phyloP scores from a whole-genome alignment of 129 eudicot species.

The Erigeron canadensis region DNA sequence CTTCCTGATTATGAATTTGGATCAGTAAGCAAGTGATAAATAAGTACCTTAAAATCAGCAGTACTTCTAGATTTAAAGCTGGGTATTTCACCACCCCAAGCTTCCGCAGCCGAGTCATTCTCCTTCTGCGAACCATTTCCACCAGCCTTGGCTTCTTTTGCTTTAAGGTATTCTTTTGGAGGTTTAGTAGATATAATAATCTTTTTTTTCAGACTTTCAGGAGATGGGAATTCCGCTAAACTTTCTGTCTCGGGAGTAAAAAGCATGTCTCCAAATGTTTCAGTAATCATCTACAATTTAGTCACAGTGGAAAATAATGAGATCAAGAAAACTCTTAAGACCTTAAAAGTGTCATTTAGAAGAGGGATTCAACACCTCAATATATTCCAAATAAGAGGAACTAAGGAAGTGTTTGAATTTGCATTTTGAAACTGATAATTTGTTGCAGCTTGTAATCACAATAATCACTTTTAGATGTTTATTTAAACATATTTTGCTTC shows the following conservation, averaged over 20 bases:
- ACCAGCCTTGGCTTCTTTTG: slow-evolving; percentile 43
- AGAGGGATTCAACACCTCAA: background rate
- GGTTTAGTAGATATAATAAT: slow-evolving; percentile 91
- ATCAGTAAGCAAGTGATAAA: background rate
- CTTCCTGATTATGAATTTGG: background rate
- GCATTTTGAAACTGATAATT: background rate
- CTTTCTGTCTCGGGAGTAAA: slow-evolving; percentile 59
- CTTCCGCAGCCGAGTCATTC: slow-evolving; percentile 47
- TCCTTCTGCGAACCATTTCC: slow-evolving; percentile 39
- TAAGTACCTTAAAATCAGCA: slow-evolving; percentile 48
- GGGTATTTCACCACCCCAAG: slow-evolving; percentile 80
- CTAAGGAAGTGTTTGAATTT: background rate
- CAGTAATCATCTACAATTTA: slow-evolving; percentile 67
- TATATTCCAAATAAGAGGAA: background rate
- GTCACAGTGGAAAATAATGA: slow-evolving; percentile 5
- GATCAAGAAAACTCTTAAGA: slow-evolving; percentile 1
- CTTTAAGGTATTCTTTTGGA: slow-evolving; percentile 75
- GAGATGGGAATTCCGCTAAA: slow-evolving; percentile 77
- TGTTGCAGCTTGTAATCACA: background rate
- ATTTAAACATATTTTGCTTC: background rate
- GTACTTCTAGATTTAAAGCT: slow-evolving; percentile 30
- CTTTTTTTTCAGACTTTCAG: slow-evolving; percentile 53
- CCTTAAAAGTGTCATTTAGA: background rate
- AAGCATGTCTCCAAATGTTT: slow-evolving; percentile 81
- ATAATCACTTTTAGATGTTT: background rate